phyloP scores from a whole-genome alignment of 345 rosid genomes.

The Cardamine occulta region DNA sequence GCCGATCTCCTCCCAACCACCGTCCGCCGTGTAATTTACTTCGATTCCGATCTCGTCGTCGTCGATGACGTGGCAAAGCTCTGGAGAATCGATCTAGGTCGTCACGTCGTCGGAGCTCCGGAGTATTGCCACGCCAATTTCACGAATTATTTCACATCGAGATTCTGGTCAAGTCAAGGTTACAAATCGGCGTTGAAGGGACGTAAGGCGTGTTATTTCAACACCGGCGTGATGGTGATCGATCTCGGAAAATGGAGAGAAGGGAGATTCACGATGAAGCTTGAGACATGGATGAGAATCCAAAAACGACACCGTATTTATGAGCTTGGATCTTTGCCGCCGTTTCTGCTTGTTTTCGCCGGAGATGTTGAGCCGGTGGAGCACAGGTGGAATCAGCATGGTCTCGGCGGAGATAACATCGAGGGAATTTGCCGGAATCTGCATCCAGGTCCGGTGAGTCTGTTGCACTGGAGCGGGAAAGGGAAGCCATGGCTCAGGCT shows the following conservation, averaged over 20 bases:
- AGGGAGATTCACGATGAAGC: conserved; percentile 61
- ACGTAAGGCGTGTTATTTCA: conserved; percentile 70
- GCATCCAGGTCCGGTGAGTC: conserved; percentile 81
- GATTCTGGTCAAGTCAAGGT: conserved; percentile 68
- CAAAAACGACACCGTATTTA: conserved; percentile 78
- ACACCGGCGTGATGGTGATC: conserved; percentile 96
- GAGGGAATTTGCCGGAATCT: conserved; percentile 70
- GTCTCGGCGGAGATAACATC: conserved; percentile 85
- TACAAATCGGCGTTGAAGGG: conserved; percentile 56
- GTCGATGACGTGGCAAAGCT: conserved; percentile 87
- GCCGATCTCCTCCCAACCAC: conserved; percentile 70
- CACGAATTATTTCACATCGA: conserved; percentile 65
- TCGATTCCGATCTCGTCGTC: conserved; percentile 84
- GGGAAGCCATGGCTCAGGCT: conserved; percentile 90
- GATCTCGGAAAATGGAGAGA: conserved; percentile 75
- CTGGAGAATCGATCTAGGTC: conserved; percentile 60
- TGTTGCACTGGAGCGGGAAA: conserved; percentile 93
- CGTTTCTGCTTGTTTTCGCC: conserved; percentile 79
- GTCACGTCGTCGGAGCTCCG: conserved; percentile 80
- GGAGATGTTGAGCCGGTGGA: conserved; percentile 79
- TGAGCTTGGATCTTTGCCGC: conserved; percentile 84
- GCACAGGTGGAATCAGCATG: conserved; percentile 95
- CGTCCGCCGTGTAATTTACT: conserved; percentile 76
- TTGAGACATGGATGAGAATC: conserved; percentile 77
- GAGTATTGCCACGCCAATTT: conserved; percentile 86